phyloP scores from a whole-genome alignment of 2,329 filamentous ascomycete species.

The Knoxdaviesia proteae region DNA sequence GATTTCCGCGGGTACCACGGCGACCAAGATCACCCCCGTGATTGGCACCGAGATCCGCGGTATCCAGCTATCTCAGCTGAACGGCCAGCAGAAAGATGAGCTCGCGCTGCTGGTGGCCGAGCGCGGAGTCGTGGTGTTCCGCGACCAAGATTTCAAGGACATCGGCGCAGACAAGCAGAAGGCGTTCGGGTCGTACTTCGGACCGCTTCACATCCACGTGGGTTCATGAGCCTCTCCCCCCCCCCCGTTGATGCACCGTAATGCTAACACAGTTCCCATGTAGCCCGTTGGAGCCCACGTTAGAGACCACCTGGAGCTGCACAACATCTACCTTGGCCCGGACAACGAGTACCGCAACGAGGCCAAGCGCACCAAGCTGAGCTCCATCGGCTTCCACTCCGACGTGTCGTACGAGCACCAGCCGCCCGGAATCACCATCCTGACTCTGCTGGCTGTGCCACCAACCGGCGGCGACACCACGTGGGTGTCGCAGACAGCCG shows the following conservation, averaged over 20 bases:
- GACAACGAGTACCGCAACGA: constrained; percentile 20
- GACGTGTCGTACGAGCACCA: constrained; percentile 22
- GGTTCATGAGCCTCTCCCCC: constrained; percentile 2
- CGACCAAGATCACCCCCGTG: constrained; percentile 8
- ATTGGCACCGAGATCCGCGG: constrained; percentile 21
- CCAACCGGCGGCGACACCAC: constrained; percentile 16
- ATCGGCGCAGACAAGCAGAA: constrained; percentile 16
- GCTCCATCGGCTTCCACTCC: constrained; percentile 18
- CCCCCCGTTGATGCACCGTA: background rate
- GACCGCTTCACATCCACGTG: constrained; percentile 18
- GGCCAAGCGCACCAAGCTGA: constrained; percentile 13
- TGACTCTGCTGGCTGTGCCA: constrained; percentile 17
- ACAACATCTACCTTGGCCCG: constrained; percentile 24
- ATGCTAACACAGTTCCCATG: background rate
- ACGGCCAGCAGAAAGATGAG: constrained; percentile 18
- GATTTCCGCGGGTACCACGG: constrained; percentile 6
- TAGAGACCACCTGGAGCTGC: constrained; percentile 20
- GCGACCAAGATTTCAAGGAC: constrained; percentile 15
- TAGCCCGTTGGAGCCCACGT: constrained; percentile 21
- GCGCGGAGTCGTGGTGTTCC: constrained; percentile 17
- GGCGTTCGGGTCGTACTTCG: constrained; percentile 17
- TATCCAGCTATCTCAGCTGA: constrained; percentile 17
- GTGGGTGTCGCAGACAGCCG: constrained; percentile 16
- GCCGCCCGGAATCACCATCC: constrained; percentile 18
- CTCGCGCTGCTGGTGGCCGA: constrained; percentile 19